Conservation (phyloP, 169 alveolate genomes). For the Cryptosporidium viatorum region DNA sequence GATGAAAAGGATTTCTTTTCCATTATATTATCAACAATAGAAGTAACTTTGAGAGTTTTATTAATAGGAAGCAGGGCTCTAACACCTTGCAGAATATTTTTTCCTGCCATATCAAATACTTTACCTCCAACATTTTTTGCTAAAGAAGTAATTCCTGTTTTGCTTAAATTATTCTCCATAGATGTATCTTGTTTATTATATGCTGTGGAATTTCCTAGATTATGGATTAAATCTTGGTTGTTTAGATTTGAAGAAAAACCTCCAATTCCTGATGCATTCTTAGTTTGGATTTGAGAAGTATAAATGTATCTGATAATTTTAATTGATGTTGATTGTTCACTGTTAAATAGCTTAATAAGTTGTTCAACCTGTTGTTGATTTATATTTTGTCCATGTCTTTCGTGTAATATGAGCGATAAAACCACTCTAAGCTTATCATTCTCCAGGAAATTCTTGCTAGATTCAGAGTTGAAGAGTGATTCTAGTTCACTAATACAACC, state of each 20-base stretch:
- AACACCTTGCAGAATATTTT: conserved; percentile 68
- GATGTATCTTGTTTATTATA: conserved; percentile 21
- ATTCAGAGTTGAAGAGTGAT: conserved; percentile 20
- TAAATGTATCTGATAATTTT: conserved; percentile 29
- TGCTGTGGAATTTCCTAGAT: neutral
- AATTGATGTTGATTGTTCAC: conserved; percentile 2
- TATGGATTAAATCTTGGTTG: neutral
- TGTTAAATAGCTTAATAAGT: conserved; percentile 25
- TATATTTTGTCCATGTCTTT: conserved; percentile 61
- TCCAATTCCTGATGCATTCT: neutral
- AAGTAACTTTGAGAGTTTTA: conserved; percentile 77
- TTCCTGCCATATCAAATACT: conserved; percentile 75
- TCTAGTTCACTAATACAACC: conserved; percentile 58
- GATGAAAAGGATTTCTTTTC: conserved; percentile 81
- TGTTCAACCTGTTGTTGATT: conserved; percentile 37
- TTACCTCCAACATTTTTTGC: conserved; percentile 70
- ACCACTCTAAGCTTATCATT: conserved; percentile 49
- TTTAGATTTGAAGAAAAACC: conserved; percentile 9
- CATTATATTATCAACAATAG: conserved; percentile 81
- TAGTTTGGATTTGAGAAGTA: neutral
- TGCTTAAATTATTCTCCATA: conserved; percentile 1
- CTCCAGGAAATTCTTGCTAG: conserved; percentile 29
- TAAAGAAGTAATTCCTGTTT: conserved; percentile 50
- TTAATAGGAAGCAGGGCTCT: conserved; percentile 76
- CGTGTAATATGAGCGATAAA: conserved; percentile 24